Evolutionary conservation across 345 rosid species (phyloP).

Genomic region (Lagerstroemia speciosa): DNA sequence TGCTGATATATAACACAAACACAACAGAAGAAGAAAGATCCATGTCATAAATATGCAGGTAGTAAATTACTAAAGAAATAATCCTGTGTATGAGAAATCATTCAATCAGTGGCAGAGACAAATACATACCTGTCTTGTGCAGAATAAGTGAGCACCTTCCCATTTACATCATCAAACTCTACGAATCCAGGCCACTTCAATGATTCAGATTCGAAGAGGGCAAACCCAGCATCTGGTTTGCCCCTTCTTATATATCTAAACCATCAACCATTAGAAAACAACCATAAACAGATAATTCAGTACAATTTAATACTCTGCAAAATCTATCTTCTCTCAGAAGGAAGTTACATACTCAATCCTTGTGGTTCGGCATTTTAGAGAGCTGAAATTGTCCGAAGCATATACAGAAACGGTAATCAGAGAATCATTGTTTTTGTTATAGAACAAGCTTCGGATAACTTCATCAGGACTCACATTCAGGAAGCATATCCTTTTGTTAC

Average conservation of each 20-base stretch:
- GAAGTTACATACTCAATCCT: slow-evolving; percentile 30
- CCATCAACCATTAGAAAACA: background rate
- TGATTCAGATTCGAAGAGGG: slow-evolving; percentile 67
- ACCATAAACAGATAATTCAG: background rate
- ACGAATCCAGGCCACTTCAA: slow-evolving; percentile 79
- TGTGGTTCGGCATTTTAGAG: slow-evolving; percentile 50
- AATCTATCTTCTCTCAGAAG: background rate
- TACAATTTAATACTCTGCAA: background rate
- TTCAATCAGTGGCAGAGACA: background rate
- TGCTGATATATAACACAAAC: slow-evolving; percentile 11
- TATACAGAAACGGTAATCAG: slow-evolving; percentile 51
- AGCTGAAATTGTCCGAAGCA: slow-evolving; percentile 48
- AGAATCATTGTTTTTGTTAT: slow-evolving; percentile 52
- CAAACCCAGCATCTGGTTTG: slow-evolving; percentile 64
- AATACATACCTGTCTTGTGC: slow-evolving; percentile 51
- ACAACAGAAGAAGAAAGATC: slow-evolving; percentile 1
- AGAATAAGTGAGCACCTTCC: slow-evolving; percentile 66
- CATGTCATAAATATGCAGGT: background rate
- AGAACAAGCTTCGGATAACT: slow-evolving; percentile 48
- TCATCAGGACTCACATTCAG: slow-evolving; percentile 46
- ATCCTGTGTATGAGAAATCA: background rate
- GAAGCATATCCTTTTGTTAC: slow-evolving; percentile 47
- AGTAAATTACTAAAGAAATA: background rate
- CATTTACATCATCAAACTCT: slow-evolving; percentile 83
- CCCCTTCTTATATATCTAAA: slow-evolving; percentile 51